Base-by-base conservation (phyloP, 345 rosid genomes). In the Fremontodendron californicum region DNA sequence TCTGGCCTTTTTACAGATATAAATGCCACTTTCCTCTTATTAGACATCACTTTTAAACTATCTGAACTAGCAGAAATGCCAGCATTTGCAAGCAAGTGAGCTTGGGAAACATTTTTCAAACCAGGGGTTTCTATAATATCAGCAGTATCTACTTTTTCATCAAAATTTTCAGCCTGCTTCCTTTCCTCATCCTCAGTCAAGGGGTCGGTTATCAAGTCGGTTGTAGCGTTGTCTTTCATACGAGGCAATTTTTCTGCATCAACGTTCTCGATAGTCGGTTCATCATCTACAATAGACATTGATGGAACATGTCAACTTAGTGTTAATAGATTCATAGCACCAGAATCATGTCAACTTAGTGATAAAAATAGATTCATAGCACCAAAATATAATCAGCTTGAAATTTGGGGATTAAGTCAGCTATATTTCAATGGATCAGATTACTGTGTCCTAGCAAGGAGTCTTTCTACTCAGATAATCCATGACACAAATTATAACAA, bases 21-120 rank as follows among this genome's bases (percentile, higher is more conserved):
- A 78, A 89, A 93, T n/a, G 97, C 94, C 76, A 91, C 94, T 71
- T 84, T 81, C 65, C 71, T 84, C 3, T 80, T 75, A 57, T 77
- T 43, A 9, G 84, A 51, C 71, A 71, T 51, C 29, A 63, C 77
- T 35, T 78, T 45, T 1, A 27, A 35, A 31, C 51, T 48, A 33
- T 46, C 81, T 7, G 70, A 79, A 55, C 66, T 79, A 6, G 75
- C 61, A 15, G 78, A 75, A 27, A 49, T 52, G 29, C 31, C 4
- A 1, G 75, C n/a, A n/a, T 73, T 43, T 5, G 78, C 73, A 45
- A 18, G 67, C 52, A 16, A 42, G 29, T 64, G 74, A 71, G 52
- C 75, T 80, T 84, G 68, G 42, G 21, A 12, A 11, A 29, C 23
- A 37, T 67, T 69, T 39, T 63, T 45, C 46, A 18, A 3, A n/a